Base-by-base conservation (phyloP, 140 eudicot genomes). In the Erigeron philadelphicus region DNA sequence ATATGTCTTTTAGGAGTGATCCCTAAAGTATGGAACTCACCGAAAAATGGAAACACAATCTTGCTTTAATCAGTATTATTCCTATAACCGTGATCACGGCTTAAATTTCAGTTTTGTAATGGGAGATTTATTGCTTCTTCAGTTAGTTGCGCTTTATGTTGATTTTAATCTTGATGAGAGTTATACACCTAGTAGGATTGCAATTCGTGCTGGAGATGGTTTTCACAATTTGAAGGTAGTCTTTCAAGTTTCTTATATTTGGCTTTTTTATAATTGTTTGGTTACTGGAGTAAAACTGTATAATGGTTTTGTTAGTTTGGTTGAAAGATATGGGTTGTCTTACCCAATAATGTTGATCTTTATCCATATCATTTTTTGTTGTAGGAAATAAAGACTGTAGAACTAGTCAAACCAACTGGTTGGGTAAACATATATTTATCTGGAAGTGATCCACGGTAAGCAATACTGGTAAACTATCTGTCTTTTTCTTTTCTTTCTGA, bases 161-260 rank as follows among this genome's bases (percentile, higher is more conserved):
- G 98, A 93, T 85, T 93, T 81, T 83, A 93, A 93, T 83, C 95
- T 93, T 81, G 98, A 93, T 64, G 96, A 93, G 82, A 93, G 96
- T 78, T 93, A 93, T 73, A 87, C 98, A 2, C 98, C 98, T 16
- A 89, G 96, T 84, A 89, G 85, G 94, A 82, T 93, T 23, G 84
- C 95, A 0, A 79, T 93, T 61, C 85, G 95, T 43, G 96, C 95
- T 74, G 96, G 96, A 54, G 98, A 93, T 83, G 98, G 98, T 56
- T 93, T 93, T 61, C 98, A 93, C 72, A 93, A 93, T 81, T 79
- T 93, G 74, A 93, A 93, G 96, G 96, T 92, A 52, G 43, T 16
- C 16, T 43, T 31, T 52, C 58, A 12, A 43, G 13, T 1, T 61
- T 23, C 50, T 52, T 18, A 58, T 72, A 16, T 67, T 68, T 68